These are phyloP conservation scores for Neofusicoccum kwambonambiense DNA, from an alignment of 2,329 filamentous ascomycete species.

Conservation along the genomic window DNA sequence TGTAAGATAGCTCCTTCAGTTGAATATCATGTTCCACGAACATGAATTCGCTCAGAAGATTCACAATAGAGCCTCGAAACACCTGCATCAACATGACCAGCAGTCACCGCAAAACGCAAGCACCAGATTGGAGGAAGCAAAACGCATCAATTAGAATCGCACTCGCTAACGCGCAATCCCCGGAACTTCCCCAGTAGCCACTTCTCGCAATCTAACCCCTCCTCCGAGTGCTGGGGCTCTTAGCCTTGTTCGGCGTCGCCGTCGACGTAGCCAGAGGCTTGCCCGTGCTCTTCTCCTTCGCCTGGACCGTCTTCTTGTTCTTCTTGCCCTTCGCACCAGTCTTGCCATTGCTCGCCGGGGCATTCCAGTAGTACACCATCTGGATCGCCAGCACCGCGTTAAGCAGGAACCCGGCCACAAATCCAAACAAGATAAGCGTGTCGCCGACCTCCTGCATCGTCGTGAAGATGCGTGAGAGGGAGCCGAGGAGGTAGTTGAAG, in stretches of 20 bases:
- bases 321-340: slow-evolving; percentile 19
- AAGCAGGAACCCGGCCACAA: slow-evolving; percentile 85
- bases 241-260: slow-evolving; percentile 40
- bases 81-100: neutral
- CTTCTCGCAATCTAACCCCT: slow-evolving; percentile 42
- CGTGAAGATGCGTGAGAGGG: slow-evolving; percentile 92
- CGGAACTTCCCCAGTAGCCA: neutral
- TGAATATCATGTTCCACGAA: no score
- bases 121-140: neutral
- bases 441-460: slow-evolving; percentile 97
- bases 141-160: neutral
- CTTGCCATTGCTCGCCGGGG: slow-evolving; percentile 37
- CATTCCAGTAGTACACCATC: slow-evolving; percentile 97
- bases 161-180: neutral
- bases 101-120: neutral
- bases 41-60: no score
- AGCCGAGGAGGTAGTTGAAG: slow-evolving; percentile 95
- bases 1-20: no score
- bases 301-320: slow-evolving; percentile 33
- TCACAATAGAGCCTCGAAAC: no score
- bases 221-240: slow-evolving; percentile 56
- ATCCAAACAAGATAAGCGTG: slow-evolving; percentile 92
- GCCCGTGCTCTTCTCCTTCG: slow-evolving; percentile 28
- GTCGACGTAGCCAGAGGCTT: slow-evolving; percentile 41
- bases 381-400: slow-evolving; percentile 84